phyloP scores from a whole-genome alignment of 495 filamentous ascomycete species.

The Hypoxylon rickii region DNA sequence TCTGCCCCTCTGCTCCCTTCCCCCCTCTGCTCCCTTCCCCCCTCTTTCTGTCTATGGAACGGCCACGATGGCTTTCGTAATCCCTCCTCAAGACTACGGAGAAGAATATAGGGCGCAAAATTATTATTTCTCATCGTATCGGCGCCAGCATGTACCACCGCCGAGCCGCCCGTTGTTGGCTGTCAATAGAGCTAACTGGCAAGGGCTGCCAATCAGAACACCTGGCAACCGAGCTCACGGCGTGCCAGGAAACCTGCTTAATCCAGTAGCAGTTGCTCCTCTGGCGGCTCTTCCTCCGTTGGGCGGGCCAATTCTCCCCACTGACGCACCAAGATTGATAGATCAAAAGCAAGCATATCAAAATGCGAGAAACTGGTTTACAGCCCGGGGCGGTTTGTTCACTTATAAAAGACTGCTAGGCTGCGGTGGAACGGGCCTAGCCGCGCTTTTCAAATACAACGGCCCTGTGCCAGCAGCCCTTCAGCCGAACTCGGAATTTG shows the following conservation, averaged over 20 bases:
- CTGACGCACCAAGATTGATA: too few species aligned
- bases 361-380: not conserved
- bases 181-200: not conserved
- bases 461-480: not conserved
- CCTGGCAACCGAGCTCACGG: too few species aligned
- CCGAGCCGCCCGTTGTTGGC: not conserved
- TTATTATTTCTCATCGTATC: slow-evolving; percentile 8
- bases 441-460: slow-evolving; percentile 2
- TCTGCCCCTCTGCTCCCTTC: too few species aligned
- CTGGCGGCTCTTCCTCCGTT: too few species aligned
- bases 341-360: not conserved
- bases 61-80: not conserved
- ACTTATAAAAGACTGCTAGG: not conserved
- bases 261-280: too few species aligned
- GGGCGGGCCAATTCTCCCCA: too few species aligned
- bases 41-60: too few species aligned
- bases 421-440: slow-evolving; percentile 12
- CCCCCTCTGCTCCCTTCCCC: too few species aligned
- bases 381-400: not conserved
- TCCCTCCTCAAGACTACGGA: not conserved
- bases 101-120: slow-evolving; percentile 5
- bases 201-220: too few species aligned
- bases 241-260: too few species aligned
- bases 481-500: slow-evolving; percentile 1
- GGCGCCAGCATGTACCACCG: too few species aligned